These are phyloP conservation scores for Hydnomerulius pinastri DNA, from an alignment of 768 basidiomycete genomes.

Conservation along the genomic window DNA sequence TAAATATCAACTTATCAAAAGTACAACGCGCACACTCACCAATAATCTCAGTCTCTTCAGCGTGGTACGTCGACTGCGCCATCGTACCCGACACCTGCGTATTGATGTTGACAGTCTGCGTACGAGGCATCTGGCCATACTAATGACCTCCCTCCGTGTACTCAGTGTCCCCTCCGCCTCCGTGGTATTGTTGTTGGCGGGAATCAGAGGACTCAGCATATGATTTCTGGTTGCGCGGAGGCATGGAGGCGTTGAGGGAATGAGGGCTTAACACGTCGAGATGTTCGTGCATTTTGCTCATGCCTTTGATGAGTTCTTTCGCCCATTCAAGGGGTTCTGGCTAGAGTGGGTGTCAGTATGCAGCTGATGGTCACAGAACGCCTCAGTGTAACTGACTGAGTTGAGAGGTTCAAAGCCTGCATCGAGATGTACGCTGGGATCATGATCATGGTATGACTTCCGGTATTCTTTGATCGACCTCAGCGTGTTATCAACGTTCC, in stretches of 20 bases:
- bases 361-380: not conserved
- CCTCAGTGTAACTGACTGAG: conserved; percentile 25
- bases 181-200: conserved; percentile 34
- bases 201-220: conserved; percentile 34
- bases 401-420: conserved; percentile 38
- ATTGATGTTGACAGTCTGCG: conserved; percentile 71
- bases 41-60: conserved; percentile 38
- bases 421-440: conserved; percentile 58
- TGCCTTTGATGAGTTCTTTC: conserved; percentile 68
- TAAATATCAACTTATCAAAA: conserved; percentile 45
- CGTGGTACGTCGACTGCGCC: conserved; percentile 46
- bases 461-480: conserved; percentile 71
- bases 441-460: conserved; percentile 67
- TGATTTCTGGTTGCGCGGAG: conserved; percentile 33
- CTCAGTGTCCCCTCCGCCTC: conserved; percentile 30
- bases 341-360: conserved; percentile 13
- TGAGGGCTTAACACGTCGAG: conserved; percentile 60
- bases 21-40: conserved; percentile 39
- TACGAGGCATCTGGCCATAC: conserved; percentile 59
- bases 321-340: conserved; percentile 79
- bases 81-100: conserved; percentile 69
- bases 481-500: not conserved
- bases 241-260: conserved; percentile 31
- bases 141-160: conserved; percentile 47
- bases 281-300: conserved; percentile 71